Conservation (phyloP, 345 rosid genomes). For the Syzygium aromaticum region DNA sequence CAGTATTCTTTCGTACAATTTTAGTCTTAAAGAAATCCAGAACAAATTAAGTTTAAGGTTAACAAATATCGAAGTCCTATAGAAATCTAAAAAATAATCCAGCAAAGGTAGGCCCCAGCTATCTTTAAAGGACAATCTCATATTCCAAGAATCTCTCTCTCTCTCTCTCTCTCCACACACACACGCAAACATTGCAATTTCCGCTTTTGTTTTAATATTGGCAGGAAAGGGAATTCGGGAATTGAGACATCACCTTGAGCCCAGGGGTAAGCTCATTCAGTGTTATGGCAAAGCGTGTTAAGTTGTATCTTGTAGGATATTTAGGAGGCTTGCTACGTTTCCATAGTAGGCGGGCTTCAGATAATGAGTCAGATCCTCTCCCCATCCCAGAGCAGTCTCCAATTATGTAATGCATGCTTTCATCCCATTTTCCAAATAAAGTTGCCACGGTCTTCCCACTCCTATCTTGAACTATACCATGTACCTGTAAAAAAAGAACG, state of each 20-base stretch:
- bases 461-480: conserved; percentile 76
- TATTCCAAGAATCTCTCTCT: neutral
- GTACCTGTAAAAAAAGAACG: conserved; percentile 46
- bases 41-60: neutral
- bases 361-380: conserved; percentile 45
- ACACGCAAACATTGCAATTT: neutral
- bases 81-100: neutral
- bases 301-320: conserved; percentile 76
- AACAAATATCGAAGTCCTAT: neutral
- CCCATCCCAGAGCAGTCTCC: conserved; percentile 76
- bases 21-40: neutral
- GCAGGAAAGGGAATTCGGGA: neutral
- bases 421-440: conserved; percentile 98
- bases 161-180: neutral
- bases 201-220: neutral
- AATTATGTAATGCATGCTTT: conserved; percentile 67
- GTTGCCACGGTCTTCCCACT: conserved; percentile 73
- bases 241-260: conserved; percentile 48
- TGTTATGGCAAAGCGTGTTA: conserved; percentile 84
- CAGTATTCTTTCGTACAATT: neutral
- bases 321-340: conserved; percentile 68
- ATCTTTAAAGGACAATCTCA: neutral
- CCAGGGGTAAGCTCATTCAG: conserved; percentile 84
- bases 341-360: conserved; percentile 70
- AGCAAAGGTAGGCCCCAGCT: neutral